Percentiles rank a stretch among this genome's conserved stretches.
These are phyloP conservation scores for Centaurea solstitialis DNA, from an alignment of 129 eudicot genomes.

Conservation along the genomic window DNA sequence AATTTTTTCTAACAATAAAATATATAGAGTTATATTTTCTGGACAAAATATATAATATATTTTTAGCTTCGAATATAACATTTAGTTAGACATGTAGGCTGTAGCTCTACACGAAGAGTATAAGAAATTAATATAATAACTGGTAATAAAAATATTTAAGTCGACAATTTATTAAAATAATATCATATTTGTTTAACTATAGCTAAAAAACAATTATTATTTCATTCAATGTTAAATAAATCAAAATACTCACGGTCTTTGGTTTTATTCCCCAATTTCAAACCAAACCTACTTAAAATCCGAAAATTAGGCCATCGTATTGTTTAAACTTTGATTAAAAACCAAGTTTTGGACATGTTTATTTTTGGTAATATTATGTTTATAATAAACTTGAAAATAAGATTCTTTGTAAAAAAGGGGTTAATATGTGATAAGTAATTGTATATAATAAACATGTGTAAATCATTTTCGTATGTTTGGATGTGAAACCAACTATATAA, in stretches of 20 bases:
- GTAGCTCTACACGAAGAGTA: too few species aligned
- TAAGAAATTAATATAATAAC: too few species aligned
- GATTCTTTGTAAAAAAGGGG: neutral
- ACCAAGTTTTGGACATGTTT: neutral
- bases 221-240: neutral
- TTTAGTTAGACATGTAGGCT: too few species aligned
- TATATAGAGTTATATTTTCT: too few species aligned
- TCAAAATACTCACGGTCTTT: neutral
- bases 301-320: constrained; percentile 3
- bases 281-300: constrained; percentile 3
- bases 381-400: too few species aligned
- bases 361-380: too few species aligned
- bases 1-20: too few species aligned
- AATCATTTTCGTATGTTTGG: too few species aligned
- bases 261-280: constrained; percentile 16
- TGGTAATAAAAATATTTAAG: neutral
- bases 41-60: too few species aligned
- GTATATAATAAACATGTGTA: neutral
- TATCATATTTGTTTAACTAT: neutral
- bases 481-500: too few species aligned
- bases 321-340: neutral
- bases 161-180: neutral
- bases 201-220: neutral
- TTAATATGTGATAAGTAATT: neutral
- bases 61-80: too few species aligned